Conservation (phyloP, 2,329 filamentous ascomycete genomes). For the Magnaporthiopsis rhizophila region DNA sequence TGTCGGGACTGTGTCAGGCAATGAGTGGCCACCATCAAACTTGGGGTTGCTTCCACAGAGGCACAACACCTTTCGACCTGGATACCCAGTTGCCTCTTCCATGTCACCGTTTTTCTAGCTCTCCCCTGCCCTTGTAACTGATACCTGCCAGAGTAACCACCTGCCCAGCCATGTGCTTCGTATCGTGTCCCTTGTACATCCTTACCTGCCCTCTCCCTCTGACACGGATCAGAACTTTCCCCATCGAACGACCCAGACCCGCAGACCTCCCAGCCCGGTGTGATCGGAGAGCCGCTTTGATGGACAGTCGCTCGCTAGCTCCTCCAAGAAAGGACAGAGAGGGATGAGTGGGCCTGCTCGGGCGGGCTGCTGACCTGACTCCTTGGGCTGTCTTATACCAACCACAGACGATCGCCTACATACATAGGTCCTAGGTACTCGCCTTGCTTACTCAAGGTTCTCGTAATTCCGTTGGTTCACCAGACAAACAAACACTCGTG, state of each 20-base stretch:
- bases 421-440: neutral
- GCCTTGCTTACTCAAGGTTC: neutral
- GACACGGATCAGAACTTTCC: neutral
- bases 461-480: neutral
- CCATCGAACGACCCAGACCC: no score
- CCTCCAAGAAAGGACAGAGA: neutral
- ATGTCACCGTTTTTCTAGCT: no score
- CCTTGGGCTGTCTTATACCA: neutral
- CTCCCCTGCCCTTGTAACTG: neutral
- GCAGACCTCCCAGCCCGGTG: no score
- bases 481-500: neutral
- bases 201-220: neutral
- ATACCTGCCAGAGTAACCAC: neutral
- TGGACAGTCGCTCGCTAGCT: neutral
- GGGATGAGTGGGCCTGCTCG: no score
- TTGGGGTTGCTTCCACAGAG: neutral
- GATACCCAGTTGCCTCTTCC: no score
- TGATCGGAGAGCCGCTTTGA: no score
- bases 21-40: neutral
- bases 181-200: neutral
- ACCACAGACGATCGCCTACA: neutral
- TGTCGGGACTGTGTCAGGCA: neutral
- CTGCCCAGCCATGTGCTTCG: neutral
- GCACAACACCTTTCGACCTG: no score
- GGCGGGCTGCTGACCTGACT: no score